phyloP scores from a whole-genome alignment of 495 filamentous ascomycete genomes.

The Collariella sp. region DNA sequence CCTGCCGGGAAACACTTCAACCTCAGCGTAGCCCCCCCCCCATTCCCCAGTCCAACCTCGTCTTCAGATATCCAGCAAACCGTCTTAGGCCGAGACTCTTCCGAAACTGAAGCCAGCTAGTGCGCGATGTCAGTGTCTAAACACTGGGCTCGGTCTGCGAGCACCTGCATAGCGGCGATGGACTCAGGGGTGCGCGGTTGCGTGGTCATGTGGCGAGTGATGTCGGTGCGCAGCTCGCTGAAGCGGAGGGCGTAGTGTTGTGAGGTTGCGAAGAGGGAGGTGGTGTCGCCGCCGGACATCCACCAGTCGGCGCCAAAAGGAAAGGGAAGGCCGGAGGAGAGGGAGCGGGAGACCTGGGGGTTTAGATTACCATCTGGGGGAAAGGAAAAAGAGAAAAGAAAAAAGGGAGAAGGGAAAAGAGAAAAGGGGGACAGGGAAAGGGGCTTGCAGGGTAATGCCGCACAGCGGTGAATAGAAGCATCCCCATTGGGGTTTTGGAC shows the following conservation, averaged over 20 bases:
- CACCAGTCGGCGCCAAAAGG: conserved; percentile 42
- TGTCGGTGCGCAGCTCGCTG: conserved; percentile 35
- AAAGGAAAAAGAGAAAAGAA: no score
- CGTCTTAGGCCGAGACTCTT: conserved; percentile 30
- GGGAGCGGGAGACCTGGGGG: conserved; percentile 33
- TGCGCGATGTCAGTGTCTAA: conserved; percentile 35
- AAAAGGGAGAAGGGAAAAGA: no score
- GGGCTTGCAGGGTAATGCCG: conserved; percentile 44
- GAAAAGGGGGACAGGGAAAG: no score
- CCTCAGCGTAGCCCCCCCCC: conserved; percentile 28
- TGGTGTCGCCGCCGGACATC: conserved; percentile 32
- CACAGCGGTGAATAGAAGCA: conserved; percentile 42
- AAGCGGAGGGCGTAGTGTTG: conserved; percentile 36
- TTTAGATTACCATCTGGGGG: no score
- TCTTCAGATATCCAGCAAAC: conserved; percentile 41
- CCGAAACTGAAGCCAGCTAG: conserved; percentile 35
- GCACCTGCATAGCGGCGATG: conserved; percentile 27
- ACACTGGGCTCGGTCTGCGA: conserved; percentile 29
- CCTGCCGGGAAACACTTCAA: conserved; percentile 45
- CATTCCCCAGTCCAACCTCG: conserved; percentile 19
- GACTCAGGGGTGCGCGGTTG: conserved; percentile 26
- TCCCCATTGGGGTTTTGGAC: conserved; percentile 35
- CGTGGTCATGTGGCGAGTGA: conserved; percentile 28
- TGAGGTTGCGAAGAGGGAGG: conserved; percentile 27
- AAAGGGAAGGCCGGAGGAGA: conserved; percentile 33